Conservation (phyloP, 192 early-diverging fungal genomes). For the Linnemannia schmuckeri region DNA sequence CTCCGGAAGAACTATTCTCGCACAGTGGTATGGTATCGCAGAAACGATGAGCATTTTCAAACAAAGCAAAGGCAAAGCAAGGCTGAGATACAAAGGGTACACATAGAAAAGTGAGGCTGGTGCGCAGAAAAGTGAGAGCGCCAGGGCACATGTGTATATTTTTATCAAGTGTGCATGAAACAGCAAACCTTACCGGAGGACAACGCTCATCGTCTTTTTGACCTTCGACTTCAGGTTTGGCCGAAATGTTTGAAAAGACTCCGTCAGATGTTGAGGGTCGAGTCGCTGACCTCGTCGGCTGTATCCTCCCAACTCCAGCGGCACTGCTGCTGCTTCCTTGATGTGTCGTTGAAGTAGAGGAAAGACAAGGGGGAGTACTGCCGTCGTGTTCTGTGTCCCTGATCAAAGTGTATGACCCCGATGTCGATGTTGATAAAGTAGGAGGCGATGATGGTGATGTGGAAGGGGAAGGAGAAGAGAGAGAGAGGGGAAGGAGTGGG, state of each 20-base stretch:
- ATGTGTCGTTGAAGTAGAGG: background rate
- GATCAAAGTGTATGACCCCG: background rate
- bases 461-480: background rate
- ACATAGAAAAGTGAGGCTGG: no score
- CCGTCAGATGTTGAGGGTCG: constrained; percentile 61
- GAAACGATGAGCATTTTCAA: no score
- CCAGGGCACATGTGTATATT: background rate
- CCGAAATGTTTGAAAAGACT: constrained; percentile 69
- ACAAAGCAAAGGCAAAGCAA: no score
- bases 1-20: no score
- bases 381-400: background rate
- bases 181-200: constrained; percentile 16
- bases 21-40: no score
- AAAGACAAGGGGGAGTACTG: background rate
- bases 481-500: background rate
- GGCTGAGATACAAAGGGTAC: no score
- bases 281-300: constrained; percentile 18
- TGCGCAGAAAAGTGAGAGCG: no score
- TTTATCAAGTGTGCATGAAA: background rate
- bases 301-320: background rate
- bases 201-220: constrained; percentile 63
- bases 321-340: background rate
- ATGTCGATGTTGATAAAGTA: background rate
- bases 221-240: constrained; percentile 67
- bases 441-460: background rate